Percentiles rank a stretch among this genome's conserved stretches.
Evolutionary conservation across 352 stramenopile species (phyloP).

Genomic region (Phytophthora cryptogea): DNA sequence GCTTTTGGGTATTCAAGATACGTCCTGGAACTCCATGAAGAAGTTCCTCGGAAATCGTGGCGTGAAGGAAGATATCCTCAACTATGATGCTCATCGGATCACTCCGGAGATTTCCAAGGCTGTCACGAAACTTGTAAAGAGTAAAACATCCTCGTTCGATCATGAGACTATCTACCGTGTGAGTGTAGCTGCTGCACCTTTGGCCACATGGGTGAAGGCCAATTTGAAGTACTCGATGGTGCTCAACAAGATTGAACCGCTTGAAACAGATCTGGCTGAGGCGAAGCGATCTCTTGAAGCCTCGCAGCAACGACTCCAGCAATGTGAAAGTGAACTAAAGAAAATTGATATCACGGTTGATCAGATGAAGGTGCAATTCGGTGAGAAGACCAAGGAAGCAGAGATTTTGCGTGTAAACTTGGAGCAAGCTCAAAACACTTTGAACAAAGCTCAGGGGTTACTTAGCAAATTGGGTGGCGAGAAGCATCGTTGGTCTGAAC

Average conservation of each 20-base stretch:
- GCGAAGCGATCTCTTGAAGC: constrained; percentile 88
- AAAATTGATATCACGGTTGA: constrained; percentile 90
- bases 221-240: constrained; percentile 96
- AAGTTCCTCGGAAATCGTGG: constrained; percentile 95
- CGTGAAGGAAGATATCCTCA: constrained; percentile 97
- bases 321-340: constrained; percentile 91
- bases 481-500: constrained; percentile 90
- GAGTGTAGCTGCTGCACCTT: constrained; percentile 92
- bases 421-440: constrained; percentile 85
- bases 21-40: constrained; percentile 97
- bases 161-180: constrained; percentile 94
- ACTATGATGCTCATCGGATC: constrained; percentile 94
- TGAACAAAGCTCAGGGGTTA: constrained; percentile 92
- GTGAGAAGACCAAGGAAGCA: constrained; percentile 92
- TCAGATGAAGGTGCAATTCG: constrained; percentile 93
- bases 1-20: constrained; percentile 95
- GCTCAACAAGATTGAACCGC: constrained; percentile 94
- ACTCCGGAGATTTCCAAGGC: constrained; percentile 90
- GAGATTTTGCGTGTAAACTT: constrained; percentile 90
- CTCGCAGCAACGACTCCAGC: constrained; percentile 84
- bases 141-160: constrained; percentile 93
- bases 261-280: constrained; percentile 91
- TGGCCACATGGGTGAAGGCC: constrained; percentile 96
- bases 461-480: constrained; percentile 92
- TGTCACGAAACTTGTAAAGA: constrained; percentile 93